These are phyloP conservation scores for Neurospora sp. DNA, from an alignment of 495 filamentous ascomycete genomes.

Conservation along the genomic window DNA sequence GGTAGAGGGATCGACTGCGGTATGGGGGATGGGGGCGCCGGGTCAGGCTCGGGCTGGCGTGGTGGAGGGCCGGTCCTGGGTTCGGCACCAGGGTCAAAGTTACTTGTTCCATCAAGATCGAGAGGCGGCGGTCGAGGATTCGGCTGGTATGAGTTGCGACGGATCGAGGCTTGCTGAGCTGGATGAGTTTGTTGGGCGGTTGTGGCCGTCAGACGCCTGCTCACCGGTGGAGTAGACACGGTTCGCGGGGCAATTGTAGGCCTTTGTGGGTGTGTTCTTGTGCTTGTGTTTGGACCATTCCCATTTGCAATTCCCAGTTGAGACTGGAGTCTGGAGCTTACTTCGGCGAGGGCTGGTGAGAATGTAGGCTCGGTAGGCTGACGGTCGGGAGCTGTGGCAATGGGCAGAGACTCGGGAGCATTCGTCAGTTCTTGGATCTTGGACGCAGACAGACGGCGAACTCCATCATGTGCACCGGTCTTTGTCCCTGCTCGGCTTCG, in stretches of 20 bases:
- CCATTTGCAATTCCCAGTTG: background rate
- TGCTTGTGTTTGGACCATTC: background rate
- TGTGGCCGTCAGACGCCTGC: conserved; percentile 15
- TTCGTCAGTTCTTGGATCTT: conserved; percentile 45
- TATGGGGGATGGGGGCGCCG: conserved; percentile 51
- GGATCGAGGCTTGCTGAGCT: conserved; percentile 11
- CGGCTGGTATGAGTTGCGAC: conserved; percentile 26
- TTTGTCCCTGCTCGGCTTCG: conserved; percentile 24
- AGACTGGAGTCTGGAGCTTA: conserved; percentile 4
- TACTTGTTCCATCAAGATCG: conserved; percentile 18
- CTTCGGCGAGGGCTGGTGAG: conserved; percentile 26
- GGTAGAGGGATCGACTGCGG: conserved; percentile 66
- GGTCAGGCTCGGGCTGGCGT: conserved; percentile 15
- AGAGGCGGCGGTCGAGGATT: conserved; percentile 15
- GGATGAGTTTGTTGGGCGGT: conserved; percentile 11
- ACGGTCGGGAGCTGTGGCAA: conserved; percentile 22
- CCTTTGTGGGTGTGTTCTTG: conserved; percentile 2
- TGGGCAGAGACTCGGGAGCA: conserved; percentile 41
- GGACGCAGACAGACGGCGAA: conserved; percentile 45
- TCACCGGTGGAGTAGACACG: conserved; percentile 35
- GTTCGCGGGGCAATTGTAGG: conserved; percentile 22
- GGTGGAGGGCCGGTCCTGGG: conserved; percentile 2
- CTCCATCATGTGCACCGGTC: conserved; percentile 25
- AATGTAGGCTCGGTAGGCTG: conserved; percentile 18
- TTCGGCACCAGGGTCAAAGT: conserved; percentile 4